Evolutionary conservation across 2,329 filamentous ascomycete genomes (phyloP).

Genomic region (Colletotrichum orbiculare): DNA sequence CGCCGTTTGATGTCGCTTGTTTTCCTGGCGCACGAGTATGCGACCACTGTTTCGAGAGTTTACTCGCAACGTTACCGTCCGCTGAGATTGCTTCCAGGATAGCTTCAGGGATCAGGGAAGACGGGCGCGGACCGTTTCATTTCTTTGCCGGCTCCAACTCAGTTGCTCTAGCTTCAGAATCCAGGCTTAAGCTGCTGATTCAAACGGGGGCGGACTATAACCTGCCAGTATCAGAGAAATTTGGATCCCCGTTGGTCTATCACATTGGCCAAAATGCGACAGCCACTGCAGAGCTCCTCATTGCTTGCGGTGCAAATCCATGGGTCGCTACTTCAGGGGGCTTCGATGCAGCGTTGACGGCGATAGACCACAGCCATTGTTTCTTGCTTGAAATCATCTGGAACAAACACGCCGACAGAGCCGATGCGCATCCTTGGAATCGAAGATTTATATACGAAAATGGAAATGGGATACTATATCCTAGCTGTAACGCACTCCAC

Average conservation of each 20-base stretch:
- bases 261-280: not conserved
- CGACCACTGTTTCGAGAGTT: not conserved
- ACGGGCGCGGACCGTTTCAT: not conserved
- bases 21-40: not conserved
- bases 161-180: not conserved
- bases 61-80: not conserved
- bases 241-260: not conserved
- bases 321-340: not conserved
- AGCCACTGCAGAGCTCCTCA: not conserved
- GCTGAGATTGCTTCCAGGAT: not conserved
- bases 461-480: no score
- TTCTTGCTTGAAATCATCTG: not conserved
- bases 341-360: not conserved
- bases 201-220: not conserved
- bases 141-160: not conserved
- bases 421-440: no score
- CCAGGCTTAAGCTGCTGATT: not conserved
- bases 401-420: no score
- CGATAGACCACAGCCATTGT: rapidly evolving
- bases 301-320: not conserved
- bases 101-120: not conserved
- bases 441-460: no score
- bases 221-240: not conserved
- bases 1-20: not conserved
- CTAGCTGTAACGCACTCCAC: no score